These are phyloP conservation scores for Amphichorda felina DNA, from an alignment of 2,329 filamentous ascomycete species.

Conservation along the genomic window DNA sequence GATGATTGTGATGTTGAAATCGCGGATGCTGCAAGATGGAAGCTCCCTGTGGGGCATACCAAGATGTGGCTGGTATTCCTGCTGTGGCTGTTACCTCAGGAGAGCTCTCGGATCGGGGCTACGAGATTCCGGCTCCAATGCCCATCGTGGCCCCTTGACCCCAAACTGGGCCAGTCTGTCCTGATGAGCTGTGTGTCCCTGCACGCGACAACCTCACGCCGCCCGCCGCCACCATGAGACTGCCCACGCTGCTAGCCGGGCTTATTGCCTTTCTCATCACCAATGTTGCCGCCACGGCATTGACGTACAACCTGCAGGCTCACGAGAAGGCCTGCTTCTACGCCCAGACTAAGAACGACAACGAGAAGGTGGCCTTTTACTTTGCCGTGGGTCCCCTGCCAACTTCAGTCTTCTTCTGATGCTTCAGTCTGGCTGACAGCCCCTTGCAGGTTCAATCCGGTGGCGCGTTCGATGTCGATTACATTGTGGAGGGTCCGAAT, in stretches of 20 bases:
- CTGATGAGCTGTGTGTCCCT: conserved; percentile 1
- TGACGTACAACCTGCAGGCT: conserved; percentile 84
- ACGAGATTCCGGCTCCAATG: not conserved
- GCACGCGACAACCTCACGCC: conserved; percentile 15
- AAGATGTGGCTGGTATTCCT: not conserved
- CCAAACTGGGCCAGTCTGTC: not conserved
- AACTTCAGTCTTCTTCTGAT: not conserved
- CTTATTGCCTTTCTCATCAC: conserved; percentile 61
- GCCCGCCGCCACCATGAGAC: conserved; percentile 44
- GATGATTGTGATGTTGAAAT: too few species aligned
- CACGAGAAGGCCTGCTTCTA: conserved; percentile 98
- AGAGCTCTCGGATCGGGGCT: not conserved
- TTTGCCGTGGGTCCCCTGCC: conserved; percentile 62
- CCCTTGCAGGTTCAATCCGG: conserved; percentile 78
- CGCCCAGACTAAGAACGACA: conserved; percentile 61
- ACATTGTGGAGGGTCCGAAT: conserved; percentile 71
- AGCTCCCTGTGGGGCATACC: conserved; percentile 1
- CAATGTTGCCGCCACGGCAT: conserved; percentile 70
- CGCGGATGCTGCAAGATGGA: too few species aligned
- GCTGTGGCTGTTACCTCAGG: too few species aligned
- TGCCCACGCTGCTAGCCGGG: conserved; percentile 48
- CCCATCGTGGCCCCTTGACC: conserved; percentile 1
- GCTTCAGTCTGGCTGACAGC: not conserved
- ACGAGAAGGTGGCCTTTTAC: conserved; percentile 93
- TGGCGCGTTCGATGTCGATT: conserved; percentile 95